Evolutionary conservation across 192 early-diverging fungal genomes (phyloP), one percentile per base, ranked within the genome.

Genomic region (Coemansia sp.): DNA sequence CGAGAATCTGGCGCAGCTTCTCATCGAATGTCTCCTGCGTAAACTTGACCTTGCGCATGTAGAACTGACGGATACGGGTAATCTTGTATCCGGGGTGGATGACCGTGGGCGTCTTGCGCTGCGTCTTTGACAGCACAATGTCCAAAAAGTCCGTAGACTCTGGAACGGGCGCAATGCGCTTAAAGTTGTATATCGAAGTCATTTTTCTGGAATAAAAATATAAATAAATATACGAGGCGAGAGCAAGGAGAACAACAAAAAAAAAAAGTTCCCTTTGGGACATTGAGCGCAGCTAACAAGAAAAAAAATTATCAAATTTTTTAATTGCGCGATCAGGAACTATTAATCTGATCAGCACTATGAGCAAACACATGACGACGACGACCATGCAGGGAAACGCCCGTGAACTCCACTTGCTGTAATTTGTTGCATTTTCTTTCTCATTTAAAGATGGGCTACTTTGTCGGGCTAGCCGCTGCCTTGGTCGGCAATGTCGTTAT

Each of bases 1-100:
- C 88, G 24, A 99, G 85, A 63, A 99, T 97, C 63, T 89, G 86
- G 67, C 91, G 89, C 66, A 99, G 86, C 83, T 97, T 97, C 75
- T 99, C 98, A 63, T 98, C 96, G 74, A 99, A 99, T 63, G 83
- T 82, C 63, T 93, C 93, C 84, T 99, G 97, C 21, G 96, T 95
- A 81, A 96, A 99, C 89, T 97, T 97, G 81, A 98, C 96, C 79
- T 99, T 99, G 73, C 97, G 91, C 95, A 98, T 98, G 75, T 99
- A 99, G 77, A 99, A 99, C 74, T 94, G 90, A 53, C 97, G 82
- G 72, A 99, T 99, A 68, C 98, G 86, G 27, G 93, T 90, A 85
- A 99, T 99, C 77, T 95, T 92, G 87, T 97, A 99, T 69, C 93
- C 91, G 36, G 95, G 93, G 84, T 99, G 98, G 68, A 99, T 89